Percentiles rank a stretch among this genome's conserved stretches.
Evolutionary conservation across 1,284 basidiomycete species (phyloP).

Genomic region (Cutaneotrichosporon spelunceum): DNA sequence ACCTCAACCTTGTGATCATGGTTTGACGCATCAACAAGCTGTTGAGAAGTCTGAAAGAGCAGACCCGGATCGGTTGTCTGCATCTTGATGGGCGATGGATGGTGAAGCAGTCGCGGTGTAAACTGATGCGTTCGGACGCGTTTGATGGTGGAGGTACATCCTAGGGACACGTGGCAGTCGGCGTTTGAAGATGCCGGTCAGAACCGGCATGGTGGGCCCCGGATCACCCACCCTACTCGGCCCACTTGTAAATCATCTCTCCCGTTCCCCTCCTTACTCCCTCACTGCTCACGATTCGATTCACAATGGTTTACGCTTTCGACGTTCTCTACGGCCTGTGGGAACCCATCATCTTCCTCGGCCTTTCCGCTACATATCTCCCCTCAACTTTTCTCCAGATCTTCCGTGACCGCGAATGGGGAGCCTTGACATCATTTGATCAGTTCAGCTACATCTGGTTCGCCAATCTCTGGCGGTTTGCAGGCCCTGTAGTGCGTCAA

Average conservation of each 20-base stretch:
- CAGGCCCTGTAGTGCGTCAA: slow-evolving; percentile 15
- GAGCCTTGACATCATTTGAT: slow-evolving; percentile 9
- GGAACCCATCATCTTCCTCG: slow-evolving; percentile 18
- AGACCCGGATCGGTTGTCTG: slow-evolving; percentile 54
- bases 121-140: background rate
- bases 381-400: slow-evolving; percentile 13
- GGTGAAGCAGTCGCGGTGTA: background rate
- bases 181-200: too few relatives aligned
- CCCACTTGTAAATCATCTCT: too few relatives aligned
- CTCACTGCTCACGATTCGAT: background rate
- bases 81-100: slow-evolving; percentile 34
- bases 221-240: too few relatives aligned
- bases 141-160: too few relatives aligned
- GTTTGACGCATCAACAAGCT: slow-evolving; percentile 64
- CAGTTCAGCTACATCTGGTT: slow-evolving; percentile 21
- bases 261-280: background rate
- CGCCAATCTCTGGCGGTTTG: slow-evolving; percentile 15
- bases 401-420: slow-evolving; percentile 7
- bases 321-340: slow-evolving; percentile 9
- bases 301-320: slow-evolving; percentile 3
- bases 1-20: slow-evolving; percentile 69
- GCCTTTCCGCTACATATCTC: slow-evolving; percentile 13
- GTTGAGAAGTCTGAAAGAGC: slow-evolving; percentile 68
- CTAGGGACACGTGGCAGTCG: too few relatives aligned
- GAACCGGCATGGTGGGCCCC: too few relatives aligned